A percentile compares a stretch with the other conserved stretches of the same genome.
These are phyloP conservation scores for Verticillium longisporum DNA, from an alignment of 2,329 filamentous ascomycete species.

Conservation along the genomic window DNA sequence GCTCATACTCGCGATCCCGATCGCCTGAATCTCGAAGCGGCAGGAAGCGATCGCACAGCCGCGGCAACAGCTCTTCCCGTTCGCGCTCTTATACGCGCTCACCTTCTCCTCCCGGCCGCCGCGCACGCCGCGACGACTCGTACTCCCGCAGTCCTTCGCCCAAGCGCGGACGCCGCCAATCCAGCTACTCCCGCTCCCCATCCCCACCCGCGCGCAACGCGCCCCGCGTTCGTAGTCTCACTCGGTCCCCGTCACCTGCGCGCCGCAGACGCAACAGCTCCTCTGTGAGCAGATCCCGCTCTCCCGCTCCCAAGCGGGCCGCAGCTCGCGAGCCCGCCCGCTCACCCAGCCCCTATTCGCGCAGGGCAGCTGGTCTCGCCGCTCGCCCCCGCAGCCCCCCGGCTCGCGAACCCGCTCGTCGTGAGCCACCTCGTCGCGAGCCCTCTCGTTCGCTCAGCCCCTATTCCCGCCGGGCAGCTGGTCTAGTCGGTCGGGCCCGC, in stretches of 20 bases:
- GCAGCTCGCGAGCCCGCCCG: conserved; percentile 2
- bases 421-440: not conserved
- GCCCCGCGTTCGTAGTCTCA: conserved; percentile 7
- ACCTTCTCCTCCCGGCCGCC: conserved; percentile 7
- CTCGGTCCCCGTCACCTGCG: conserved; percentile 2
- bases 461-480: conserved; percentile 14
- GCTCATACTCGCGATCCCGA: conserved; percentile 26
- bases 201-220: conserved; percentile 20
- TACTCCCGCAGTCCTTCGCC: conserved; percentile 22
- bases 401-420: conserved; percentile 1
- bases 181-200: conserved; percentile 19
- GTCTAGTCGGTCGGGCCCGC: conserved; percentile 13
- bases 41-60: conserved; percentile 21
- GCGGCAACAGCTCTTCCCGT: conserved; percentile 26
- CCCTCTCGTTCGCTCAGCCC: conserved; percentile 11
- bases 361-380: conserved; percentile 13
- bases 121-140: conserved; percentile 12
- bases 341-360: conserved; percentile 15
- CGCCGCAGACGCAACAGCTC: conserved; percentile 3
- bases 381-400: conserved; percentile 9
- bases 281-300: conserved; percentile 21
- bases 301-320: conserved; percentile 13
- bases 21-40: conserved; percentile 14
- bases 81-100: conserved; percentile 25
- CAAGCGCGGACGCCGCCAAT: conserved; percentile 15